Percentiles rank a stretch among this genome's conserved stretches.
Evolutionary conservation across 345 rosid species (phyloP).

Genomic region (Rhodamnia rubescens): DNA sequence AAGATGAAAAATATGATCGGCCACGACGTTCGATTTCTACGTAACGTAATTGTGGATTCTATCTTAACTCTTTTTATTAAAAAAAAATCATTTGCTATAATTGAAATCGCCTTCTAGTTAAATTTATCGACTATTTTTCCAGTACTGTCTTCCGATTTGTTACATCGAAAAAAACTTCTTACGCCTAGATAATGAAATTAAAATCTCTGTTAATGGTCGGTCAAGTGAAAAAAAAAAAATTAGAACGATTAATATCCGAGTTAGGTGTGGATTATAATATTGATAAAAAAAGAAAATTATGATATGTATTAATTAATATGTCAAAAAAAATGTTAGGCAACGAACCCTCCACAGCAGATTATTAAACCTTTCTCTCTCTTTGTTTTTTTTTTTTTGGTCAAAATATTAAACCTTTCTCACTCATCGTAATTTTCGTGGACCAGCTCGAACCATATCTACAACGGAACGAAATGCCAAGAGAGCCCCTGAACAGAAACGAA

Average conservation of each 20-base stretch:
- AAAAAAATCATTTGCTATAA: neutral
- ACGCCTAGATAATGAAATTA: neutral
- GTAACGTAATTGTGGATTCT: neutral
- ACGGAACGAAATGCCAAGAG: neutral
- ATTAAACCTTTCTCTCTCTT: neutral
- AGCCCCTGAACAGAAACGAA: neutral
- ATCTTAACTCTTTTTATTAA: no score
- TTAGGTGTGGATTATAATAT: neutral
- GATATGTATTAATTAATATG: neutral
- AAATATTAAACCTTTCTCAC: neutral
- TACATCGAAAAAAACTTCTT: neutral
- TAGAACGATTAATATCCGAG: neutral
- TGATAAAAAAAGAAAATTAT: neutral
- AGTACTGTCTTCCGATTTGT: neutral
- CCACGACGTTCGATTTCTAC: no score
- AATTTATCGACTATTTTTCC: neutral
- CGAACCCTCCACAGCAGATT: neutral
- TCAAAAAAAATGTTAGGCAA: neutral
- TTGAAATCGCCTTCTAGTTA: rapidly evolving
- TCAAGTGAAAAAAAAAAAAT: neutral
- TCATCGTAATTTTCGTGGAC: neutral
- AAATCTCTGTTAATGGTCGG: rapidly evolving
- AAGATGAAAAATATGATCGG: neutral
- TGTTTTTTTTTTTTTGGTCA: no score
- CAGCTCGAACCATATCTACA: neutral